A percentile compares a stretch with the other conserved stretches of the same genome.
Conservation (phyloP, 1,284 basidiomycete genomes). For the Anthracocystis walkeri region DNA sequence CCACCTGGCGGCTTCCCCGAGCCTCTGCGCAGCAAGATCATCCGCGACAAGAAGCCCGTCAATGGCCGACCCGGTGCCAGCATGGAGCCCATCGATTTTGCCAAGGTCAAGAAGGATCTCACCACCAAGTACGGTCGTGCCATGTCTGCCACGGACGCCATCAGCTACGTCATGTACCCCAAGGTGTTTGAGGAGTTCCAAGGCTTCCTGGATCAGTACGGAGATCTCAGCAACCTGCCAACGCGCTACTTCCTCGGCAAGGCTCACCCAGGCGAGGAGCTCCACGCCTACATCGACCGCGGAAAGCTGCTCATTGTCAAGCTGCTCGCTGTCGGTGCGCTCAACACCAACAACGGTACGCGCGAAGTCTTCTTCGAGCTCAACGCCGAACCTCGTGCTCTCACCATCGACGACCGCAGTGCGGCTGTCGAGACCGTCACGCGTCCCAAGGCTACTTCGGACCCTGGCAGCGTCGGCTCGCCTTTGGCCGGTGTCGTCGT, state of each 20-base stretch:
- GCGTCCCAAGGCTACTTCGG: constrained; percentile 90
- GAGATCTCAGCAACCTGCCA: constrained; percentile 83
- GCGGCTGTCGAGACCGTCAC: constrained; percentile 91
- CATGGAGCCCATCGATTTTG: constrained; percentile 91
- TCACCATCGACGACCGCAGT: constrained; percentile 89
- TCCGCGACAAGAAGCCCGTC: constrained; percentile 92
- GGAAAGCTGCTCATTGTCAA: constrained; percentile 95
- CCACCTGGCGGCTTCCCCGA: constrained; percentile 92
- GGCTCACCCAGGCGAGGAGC: constrained; percentile 91
- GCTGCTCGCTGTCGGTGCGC: constrained; percentile 92
- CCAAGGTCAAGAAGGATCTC: constrained; percentile 92
- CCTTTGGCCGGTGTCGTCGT: constrained; percentile 88
- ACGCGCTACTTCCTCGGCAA: constrained; percentile 97
- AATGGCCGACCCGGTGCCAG: constrained; percentile 90
- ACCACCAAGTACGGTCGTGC: constrained; percentile 93
- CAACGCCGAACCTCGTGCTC: constrained; percentile 66
- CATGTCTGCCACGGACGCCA: constrained; percentile 85
- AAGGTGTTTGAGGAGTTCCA: constrained; percentile 98
- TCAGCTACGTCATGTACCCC: constrained; percentile 95
- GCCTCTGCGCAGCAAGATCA: constrained; percentile 88
- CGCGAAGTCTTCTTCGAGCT: constrained; percentile 97
- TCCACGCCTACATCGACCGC: constrained; percentile 95
- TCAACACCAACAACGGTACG: constrained; percentile 88
- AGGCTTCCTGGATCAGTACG: constrained; percentile 91
- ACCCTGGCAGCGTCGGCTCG: constrained; percentile 94